Base-by-base conservation (phyloP, 1,139 yeast genomes). In the Hemisphaericaspora subhashii region DNA sequence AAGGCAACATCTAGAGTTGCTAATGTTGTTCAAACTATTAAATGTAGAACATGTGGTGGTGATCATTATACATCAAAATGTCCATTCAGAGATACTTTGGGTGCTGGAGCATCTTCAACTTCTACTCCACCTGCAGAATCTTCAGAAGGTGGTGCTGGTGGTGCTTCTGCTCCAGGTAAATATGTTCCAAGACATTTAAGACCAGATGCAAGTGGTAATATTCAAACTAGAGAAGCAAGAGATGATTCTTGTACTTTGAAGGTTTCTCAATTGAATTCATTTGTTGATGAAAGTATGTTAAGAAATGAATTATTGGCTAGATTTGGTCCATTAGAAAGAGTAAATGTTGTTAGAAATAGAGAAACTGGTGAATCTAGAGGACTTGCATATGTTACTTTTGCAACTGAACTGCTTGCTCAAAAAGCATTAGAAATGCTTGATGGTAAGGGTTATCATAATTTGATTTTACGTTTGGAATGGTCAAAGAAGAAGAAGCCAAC, bases 311-410 rank as follows among this genome's bases (percentile, higher is more conserved):
- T 88, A 60, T 81, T 90, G 56, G 74, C 74, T 39, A 76, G 79
- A 54, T 84, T 77, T 58, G 95, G 89, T 49, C 81, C 82, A 45
- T 76, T 89, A 53, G 81, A 79, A 53, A 83, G 96, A 69, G 87
- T 86, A 51, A 84, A 85, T 51, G 75, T 92, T 49, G 92, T 89
- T 47, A 84, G 88, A 70, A 88, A 90, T 71, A 85, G 89, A 69
- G 96, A 86, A 54, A 92, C 98, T 23, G 95, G 96, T 48, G 85
- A 85, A 63, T 86, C 96, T 41, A 85, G 92, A 71, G 99, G 99
- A 53, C 83, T 90, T 65, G 98, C 98, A n/a, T 92, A 88, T 64
- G 95, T 90, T 50, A 84, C 94, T 42, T 90, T 86, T 66, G 78
- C 76, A 36, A 72, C 83, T 45, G 83, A 80, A 57, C 64, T 66